These are phyloP conservation scores for Sporothrix humicola DNA, from an alignment of 2,329 filamentous ascomycete species.

Conservation along the genomic window DNA sequence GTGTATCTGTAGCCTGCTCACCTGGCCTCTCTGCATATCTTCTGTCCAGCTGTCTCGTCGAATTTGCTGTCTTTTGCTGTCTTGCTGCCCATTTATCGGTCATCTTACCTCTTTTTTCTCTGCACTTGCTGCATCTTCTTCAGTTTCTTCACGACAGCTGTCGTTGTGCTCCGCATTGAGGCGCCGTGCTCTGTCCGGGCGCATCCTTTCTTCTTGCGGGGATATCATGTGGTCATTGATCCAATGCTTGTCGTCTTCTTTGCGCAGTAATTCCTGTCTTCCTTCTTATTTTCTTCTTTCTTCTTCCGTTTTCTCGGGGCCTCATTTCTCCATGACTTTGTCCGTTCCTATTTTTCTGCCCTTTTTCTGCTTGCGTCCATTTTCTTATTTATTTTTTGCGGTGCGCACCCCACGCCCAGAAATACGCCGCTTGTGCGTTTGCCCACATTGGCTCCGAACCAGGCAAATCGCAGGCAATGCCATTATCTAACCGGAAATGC, in stretches of 20 bases:
- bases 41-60: background rate
- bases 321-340: too few relatives aligned
- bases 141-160: background rate
- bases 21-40: background rate
- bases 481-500: slow-evolving; percentile 34
- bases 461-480: slow-evolving; percentile 30
- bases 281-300: background rate
- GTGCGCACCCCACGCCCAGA: slow-evolving; percentile 33
- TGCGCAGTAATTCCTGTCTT: background rate
- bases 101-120: background rate
- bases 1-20: slow-evolving; percentile 1
- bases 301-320: too few relatives aligned
- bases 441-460: slow-evolving; percentile 7
- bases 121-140: background rate
- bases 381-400: slow-evolving; percentile 9
- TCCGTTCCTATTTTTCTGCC: too few relatives aligned
- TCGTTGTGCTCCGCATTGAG: background rate
- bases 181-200: background rate
- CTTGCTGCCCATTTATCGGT: background rate
- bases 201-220: background rate
- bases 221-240: slow-evolving; percentile 24
- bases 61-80: background rate
- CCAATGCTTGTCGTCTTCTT: background rate
- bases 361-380: background rate
- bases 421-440: slow-evolving; percentile 26